These are phyloP conservation scores for Mucor saturninus DNA, from an alignment of 371 early-diverging fungal genomes.

Conservation along the genomic window DNA sequence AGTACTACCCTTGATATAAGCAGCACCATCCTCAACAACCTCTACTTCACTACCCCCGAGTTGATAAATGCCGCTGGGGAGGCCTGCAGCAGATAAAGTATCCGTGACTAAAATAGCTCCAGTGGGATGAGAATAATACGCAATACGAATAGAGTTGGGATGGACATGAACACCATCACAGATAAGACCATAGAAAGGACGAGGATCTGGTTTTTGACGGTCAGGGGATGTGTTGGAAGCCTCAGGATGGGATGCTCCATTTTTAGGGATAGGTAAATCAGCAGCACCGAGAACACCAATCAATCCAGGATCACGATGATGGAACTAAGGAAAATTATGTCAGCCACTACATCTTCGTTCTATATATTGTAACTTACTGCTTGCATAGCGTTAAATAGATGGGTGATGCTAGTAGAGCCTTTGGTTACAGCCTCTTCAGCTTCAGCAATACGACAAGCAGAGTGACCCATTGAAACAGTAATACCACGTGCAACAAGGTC, in stretches of 20 bases:
- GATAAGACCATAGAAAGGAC: conserved; percentile 83
- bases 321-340: conserved; percentile 48
- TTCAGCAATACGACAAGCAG: conserved; percentile 71
- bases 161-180: conserved; percentile 85
- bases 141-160: conserved; percentile 82
- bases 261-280: conserved; percentile 40
- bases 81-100: conserved; percentile 78
- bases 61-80: conserved; percentile 77
- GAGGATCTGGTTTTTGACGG: conserved; percentile 50
- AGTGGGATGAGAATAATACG: conserved; percentile 78
- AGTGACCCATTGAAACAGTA: conserved; percentile 76
- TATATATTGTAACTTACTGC: conserved; percentile 44
- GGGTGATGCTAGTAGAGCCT: conserved; percentile 78
- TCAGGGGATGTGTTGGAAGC: conserved; percentile 42
- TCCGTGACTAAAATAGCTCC: conserved; percentile 82
- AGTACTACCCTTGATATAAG: conserved; percentile 79
- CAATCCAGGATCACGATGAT: conserved; percentile 85
- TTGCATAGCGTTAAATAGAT: conserved; percentile 87
- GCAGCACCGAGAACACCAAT: conserved; percentile 75
- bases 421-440: conserved; percentile 71
- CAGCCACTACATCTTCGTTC: background rate
- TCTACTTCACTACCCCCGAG: conserved; percentile 64
- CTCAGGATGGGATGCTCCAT: conserved; percentile 31
- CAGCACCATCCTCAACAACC: conserved; percentile 66
- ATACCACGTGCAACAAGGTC: conserved; percentile 71